These are phyloP conservation scores for Conoideocrella luteorostrata DNA, from an alignment of 2,329 filamentous ascomycete species.

Conservation along the genomic window DNA sequence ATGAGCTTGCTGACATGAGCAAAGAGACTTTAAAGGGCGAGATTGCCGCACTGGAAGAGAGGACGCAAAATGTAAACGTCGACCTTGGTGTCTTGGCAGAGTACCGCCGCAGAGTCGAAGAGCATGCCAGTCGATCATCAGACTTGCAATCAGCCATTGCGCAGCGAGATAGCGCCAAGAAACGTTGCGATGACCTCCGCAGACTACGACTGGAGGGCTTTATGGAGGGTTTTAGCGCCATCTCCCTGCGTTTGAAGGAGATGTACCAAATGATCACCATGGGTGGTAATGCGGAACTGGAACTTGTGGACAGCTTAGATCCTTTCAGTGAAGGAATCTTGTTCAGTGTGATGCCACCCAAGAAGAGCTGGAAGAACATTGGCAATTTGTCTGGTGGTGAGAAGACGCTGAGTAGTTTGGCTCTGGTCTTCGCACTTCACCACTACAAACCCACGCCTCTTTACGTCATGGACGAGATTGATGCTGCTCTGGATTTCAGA, in stretches of 20 bases:
- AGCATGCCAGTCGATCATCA: conserved; percentile 72
- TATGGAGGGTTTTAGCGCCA: conserved; percentile 94
- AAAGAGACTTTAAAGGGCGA: conserved; percentile 55
- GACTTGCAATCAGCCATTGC: conserved; percentile 75
- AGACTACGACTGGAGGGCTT: conserved; percentile 89
- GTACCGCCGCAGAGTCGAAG: conserved; percentile 79
- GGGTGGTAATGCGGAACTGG: conserved; percentile 95
- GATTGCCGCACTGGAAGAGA: conserved; percentile 57
- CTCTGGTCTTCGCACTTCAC: conserved; percentile 94
- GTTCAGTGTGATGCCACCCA: conserved; percentile 98
- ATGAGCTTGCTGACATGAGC: conserved; percentile 61
- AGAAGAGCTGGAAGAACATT: conserved; percentile 99
- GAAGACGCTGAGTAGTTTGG: conserved; percentile 90
- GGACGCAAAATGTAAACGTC: conserved; percentile 77
- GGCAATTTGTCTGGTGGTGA: conserved; percentile 92
- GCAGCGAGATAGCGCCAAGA: conserved; percentile 80
- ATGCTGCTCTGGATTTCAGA: conserved; percentile 93
- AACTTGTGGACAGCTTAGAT: conserved; percentile 91
- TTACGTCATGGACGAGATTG: conserved; percentile 99
- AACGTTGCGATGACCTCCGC: conserved; percentile 85
- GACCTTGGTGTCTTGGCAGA: conserved; percentile 85
- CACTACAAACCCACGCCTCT: conserved; percentile 96
- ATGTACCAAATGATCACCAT: conserved; percentile 99
- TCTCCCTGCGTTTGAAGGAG: conserved; percentile 91
- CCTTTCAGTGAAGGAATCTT: conserved; percentile 95